phyloP scores from a whole-genome alignment of 1,284 basidiomycete species.

The Puccinia novopanici region DNA sequence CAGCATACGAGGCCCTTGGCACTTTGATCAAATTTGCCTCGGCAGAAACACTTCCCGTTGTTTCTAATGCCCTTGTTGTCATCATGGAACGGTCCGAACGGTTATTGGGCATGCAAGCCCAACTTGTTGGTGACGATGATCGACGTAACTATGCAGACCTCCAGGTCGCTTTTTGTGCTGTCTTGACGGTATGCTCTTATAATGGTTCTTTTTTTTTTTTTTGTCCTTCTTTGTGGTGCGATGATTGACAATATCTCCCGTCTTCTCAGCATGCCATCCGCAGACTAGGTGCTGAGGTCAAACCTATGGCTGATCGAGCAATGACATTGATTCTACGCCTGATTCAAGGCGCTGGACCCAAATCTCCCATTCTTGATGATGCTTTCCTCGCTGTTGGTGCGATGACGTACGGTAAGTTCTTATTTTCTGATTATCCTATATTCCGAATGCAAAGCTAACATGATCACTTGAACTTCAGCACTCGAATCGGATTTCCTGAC shows the following conservation, averaged over 20 bases:
- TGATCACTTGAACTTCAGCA: conserved; percentile 61
- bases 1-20: conserved; percentile 93
- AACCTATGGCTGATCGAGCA: conserved; percentile 86
- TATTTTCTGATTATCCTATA: background rate
- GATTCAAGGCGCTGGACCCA: conserved; percentile 82
- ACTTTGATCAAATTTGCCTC: conserved; percentile 81
- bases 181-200: conserved; percentile 70
- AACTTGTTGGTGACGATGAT: conserved; percentile 92
- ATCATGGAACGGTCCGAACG: conserved; percentile 87
- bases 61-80: conserved; percentile 78
- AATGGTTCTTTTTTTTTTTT: background rate
- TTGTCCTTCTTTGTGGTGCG: background rate
- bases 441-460: background rate
- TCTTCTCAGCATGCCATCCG: conserved; percentile 72
- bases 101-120: conserved; percentile 79
- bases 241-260: background rate
- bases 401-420: conserved; percentile 68
- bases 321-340: conserved; percentile 89
- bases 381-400: conserved; percentile 94
- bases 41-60: conserved; percentile 75
- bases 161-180: conserved; percentile 90
- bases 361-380: conserved; percentile 94
- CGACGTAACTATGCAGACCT: conserved; percentile 99
- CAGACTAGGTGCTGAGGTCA: conserved; percentile 78
- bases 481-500: conserved; percentile 82